Conservation (phyloP, 2,329 filamentous ascomycete genomes). For the Phyllosticta ampelicida region DNA sequence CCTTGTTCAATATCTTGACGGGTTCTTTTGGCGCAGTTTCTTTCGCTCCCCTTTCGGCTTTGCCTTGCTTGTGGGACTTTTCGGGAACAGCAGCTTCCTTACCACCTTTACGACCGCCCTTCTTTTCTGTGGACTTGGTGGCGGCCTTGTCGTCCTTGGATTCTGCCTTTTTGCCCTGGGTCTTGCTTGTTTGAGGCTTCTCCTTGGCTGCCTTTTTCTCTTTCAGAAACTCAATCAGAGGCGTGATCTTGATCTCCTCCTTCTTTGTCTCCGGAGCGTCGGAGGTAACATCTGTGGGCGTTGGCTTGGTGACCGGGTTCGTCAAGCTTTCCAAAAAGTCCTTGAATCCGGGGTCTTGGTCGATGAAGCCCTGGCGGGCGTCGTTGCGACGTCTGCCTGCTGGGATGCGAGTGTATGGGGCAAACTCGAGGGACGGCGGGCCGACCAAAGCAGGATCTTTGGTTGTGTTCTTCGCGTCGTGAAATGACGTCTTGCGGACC, state of each 20-base stretch:
- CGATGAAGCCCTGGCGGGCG: conserved; percentile 83
- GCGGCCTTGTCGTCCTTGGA: conserved; percentile 50
- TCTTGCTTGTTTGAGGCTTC: conserved; percentile 34
- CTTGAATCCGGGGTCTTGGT: conserved; percentile 94
- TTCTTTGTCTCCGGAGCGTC: conserved; percentile 38
- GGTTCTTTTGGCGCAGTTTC: conserved; percentile 49
- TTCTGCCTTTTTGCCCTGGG: conserved; percentile 44
- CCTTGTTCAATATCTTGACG: conserved; percentile 46
- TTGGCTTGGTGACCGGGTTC: conserved; percentile 52
- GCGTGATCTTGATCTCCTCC: conserved; percentile 67
- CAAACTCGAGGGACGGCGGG: conserved; percentile 69
- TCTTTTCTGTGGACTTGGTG: conserved; percentile 30
- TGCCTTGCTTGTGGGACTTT: conserved; percentile 27
- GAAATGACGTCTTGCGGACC: conserved; percentile 60
- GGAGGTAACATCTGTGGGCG: conserved; percentile 38
- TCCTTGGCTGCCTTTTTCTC: conserved; percentile 80
- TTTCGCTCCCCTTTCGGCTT: conserved; percentile 48
- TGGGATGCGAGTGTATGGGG: conserved; percentile 74
- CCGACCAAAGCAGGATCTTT: conserved; percentile 63
- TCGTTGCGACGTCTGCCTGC: conserved; percentile 65
- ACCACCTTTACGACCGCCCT: conserved; percentile 22
- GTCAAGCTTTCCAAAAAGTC: conserved; percentile 81
- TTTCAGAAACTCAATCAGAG: conserved; percentile 77
- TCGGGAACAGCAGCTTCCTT: conserved; percentile 26
- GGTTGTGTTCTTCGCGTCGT: conserved; percentile 69